phyloP scores from a whole-genome alignment of 305 asterid genomes.

The Plantago lanceolata region DNA sequence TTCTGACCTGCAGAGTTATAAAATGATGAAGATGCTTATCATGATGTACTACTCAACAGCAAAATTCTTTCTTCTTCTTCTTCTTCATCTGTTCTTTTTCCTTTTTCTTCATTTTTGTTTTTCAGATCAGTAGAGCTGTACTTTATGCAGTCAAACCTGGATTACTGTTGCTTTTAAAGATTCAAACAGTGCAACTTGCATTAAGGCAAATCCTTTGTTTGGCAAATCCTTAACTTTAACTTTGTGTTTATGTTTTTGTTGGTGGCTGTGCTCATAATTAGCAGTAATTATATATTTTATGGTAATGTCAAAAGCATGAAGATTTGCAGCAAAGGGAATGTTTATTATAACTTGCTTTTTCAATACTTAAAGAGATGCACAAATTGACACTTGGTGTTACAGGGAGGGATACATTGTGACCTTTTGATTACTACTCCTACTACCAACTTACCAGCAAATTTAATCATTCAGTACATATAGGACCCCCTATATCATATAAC shows the following conservation, averaged over 20 bases:
- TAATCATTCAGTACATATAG: too few species aligned
- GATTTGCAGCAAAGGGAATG: slow-evolving; percentile 24
- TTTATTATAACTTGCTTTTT: not conserved
- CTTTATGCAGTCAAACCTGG: slow-evolving; percentile 18
- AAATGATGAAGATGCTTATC: slow-evolving; percentile 3
- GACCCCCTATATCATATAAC: too few species aligned
- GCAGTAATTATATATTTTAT: too few species aligned
- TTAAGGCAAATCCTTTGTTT: not conserved
- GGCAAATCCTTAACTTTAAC: slow-evolving; percentile 13
- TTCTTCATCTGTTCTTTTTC: too few species aligned
- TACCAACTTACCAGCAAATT: too few species aligned
- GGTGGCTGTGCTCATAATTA: slow-evolving; percentile 15
- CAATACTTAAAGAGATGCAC: not conserved
- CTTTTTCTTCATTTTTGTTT: not conserved
- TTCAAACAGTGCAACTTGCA: slow-evolving; percentile 8
- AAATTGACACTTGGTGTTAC: not conserved
- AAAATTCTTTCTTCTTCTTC: slow-evolving; percentile 8
- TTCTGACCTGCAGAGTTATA: slow-evolving; percentile 17
- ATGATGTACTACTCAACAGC: slow-evolving; percentile 14
- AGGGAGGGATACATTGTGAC: not conserved
- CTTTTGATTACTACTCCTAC: too few species aligned
- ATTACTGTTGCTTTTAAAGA: slow-evolving; percentile 2
- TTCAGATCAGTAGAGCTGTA: not conserved
- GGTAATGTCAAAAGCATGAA: slow-evolving; percentile 12
- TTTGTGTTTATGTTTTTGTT: slow-evolving; percentile 15